These are phyloP conservation scores for Neostapfia colusana DNA, from an alignment of 176 grass and related monocot genomes.

Conservation along the genomic window DNA sequence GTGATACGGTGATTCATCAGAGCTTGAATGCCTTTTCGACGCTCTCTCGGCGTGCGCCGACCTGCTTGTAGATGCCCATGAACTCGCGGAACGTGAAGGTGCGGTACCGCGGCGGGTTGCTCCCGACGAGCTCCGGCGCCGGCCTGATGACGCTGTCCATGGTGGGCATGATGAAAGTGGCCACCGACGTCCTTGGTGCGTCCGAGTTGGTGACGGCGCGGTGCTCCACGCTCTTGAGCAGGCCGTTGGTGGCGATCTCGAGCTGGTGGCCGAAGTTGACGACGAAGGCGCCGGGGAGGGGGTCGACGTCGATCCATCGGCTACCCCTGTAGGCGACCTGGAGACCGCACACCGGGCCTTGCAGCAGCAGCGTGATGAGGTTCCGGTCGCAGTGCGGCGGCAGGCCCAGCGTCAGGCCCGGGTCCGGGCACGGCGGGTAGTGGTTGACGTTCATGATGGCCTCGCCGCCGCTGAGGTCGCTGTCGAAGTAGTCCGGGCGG, in stretches of 20 bases:
- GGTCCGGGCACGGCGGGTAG: constrained; percentile 41
- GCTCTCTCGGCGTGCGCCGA: too few relatives aligned
- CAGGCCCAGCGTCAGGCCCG: constrained; percentile 54
- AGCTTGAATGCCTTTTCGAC: too few relatives aligned
- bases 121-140: neutral
- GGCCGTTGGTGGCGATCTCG: constrained; percentile 36
- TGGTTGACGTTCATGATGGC: constrained; percentile 32
- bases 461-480: constrained; percentile 37
- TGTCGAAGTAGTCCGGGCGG: constrained; percentile 33
- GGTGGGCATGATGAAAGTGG: constrained; percentile 38
- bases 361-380: constrained; percentile 42
- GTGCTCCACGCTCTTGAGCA: constrained; percentile 52
- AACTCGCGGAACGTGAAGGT: constrained; percentile 43
- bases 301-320: neutral
- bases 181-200: constrained; percentile 30
- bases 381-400: constrained; percentile 73
- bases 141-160: constrained; percentile 45
- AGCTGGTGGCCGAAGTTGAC: constrained; percentile 2
- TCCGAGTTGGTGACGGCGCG: constrained; percentile 29
- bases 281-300: constrained; percentile 38
- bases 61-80: neutral
- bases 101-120: constrained; percentile 34
- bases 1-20: too few relatives aligned
- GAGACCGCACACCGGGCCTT: neutral
- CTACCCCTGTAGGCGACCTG: neutral